phyloP scores from a whole-genome alignment of 257 asterid genomes.

The Scutellaria galericulata region DNA sequence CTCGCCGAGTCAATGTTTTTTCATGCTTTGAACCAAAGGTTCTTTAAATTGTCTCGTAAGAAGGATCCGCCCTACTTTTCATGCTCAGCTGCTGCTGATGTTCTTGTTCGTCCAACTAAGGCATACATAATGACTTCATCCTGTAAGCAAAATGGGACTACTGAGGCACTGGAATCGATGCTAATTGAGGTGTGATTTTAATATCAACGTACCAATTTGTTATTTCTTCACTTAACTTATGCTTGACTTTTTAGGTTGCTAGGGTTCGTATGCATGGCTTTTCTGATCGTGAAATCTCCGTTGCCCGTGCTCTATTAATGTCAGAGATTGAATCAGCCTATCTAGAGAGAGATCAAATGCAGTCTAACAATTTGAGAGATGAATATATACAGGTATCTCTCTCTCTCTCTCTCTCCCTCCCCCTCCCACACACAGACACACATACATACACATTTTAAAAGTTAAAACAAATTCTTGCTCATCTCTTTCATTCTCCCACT shows the following conservation, averaged over 20 bases:
- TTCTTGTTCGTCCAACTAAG: conserved; percentile 77
- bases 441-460: conserved; percentile 22
- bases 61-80: conserved; percentile 92
- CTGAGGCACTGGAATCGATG: conserved; percentile 88
- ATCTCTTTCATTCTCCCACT: conserved; percentile 36
- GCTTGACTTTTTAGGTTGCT: conserved; percentile 69
- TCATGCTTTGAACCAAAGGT: conserved; percentile 93
- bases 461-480: conserved; percentile 28
- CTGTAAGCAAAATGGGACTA: conserved; percentile 86
- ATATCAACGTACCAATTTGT: conserved; percentile 23
- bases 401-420: not conserved
- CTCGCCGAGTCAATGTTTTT: conserved; percentile 96
- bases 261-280: conserved; percentile 87
- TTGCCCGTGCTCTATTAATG: conserved; percentile 79
- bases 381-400: conserved; percentile 78
- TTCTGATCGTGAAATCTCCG: conserved; percentile 87
- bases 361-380: conserved; percentile 82
- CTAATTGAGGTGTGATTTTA: conserved; percentile 72
- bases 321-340: conserved; percentile 95
- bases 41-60: conserved; percentile 88
- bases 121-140: conserved; percentile 93
- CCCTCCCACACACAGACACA: not conserved
- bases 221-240: conserved; percentile 47
- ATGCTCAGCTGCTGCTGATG: conserved; percentile 92
- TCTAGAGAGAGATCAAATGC: conserved; percentile 94